phyloP scores from a whole-genome alignment of 2,329 filamentous ascomycete genomes.

The Ascochyta clinopodiicola region DNA sequence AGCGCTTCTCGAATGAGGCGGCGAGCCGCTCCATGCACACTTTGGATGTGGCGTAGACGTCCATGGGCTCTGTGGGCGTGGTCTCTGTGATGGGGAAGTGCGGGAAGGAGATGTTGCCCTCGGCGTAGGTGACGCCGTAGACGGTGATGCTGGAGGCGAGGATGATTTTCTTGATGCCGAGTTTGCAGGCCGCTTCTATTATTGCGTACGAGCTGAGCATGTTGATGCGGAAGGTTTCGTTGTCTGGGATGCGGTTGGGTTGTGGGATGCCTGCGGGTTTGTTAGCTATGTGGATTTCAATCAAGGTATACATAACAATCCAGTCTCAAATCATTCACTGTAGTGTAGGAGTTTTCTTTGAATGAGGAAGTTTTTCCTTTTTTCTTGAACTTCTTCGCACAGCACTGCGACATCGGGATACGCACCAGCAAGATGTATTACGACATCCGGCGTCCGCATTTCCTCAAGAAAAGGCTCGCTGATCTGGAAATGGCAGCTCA shows the following conservation, averaged over 20 bases:
- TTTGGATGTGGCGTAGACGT: constrained; percentile 66
- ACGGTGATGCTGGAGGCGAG: constrained; percentile 64
- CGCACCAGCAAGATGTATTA: constrained; percentile 65
- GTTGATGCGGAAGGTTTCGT: constrained; percentile 59
- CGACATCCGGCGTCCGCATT: constrained; percentile 58
- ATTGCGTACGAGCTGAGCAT: constrained; percentile 59
- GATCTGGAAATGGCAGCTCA: constrained; percentile 62
- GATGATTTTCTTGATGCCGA: constrained; percentile 67
- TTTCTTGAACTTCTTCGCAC: not conserved
- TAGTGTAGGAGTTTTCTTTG: no score
- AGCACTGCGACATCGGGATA: not conserved
- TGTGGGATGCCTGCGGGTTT: constrained; percentile 50
- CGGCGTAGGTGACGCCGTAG: constrained; percentile 64
- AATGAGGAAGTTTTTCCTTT: not conserved
- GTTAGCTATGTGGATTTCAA: not conserved
- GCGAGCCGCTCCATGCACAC: constrained; percentile 64
- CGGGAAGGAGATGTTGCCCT: constrained; percentile 62
- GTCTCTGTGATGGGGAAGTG: constrained; percentile 66
- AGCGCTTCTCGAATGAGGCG: constrained; percentile 61
- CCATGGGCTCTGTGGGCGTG: constrained; percentile 64
- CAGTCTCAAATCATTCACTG: not conserved
- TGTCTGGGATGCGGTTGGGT: constrained; percentile 67
- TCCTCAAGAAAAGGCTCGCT: constrained; percentile 48
- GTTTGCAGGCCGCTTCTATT: constrained; percentile 65
- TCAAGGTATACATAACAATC: not conserved